phyloP scores from a whole-genome alignment of 345 rosid genomes.

The Firmiana major region DNA sequence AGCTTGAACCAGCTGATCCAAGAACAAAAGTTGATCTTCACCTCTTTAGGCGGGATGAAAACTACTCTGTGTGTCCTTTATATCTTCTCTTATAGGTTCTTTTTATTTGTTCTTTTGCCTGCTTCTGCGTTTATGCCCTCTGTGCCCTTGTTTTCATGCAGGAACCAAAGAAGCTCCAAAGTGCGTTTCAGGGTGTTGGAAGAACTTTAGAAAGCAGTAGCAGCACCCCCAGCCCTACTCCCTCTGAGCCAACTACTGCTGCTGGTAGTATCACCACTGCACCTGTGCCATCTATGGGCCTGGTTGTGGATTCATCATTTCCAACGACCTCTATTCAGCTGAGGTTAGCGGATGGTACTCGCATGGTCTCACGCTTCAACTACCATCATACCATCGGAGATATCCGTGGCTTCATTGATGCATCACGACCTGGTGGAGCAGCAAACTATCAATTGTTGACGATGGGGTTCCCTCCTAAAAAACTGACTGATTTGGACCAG shows the following conservation, averaged over 20 bases:
- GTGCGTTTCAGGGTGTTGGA: conserved; percentile 47
- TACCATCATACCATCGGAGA: conserved; percentile 70
- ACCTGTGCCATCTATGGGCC: conserved; percentile 49
- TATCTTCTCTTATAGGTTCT: background rate
- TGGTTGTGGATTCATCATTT: conserved; percentile 52
- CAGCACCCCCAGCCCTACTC: background rate
- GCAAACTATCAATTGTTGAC: conserved; percentile 68
- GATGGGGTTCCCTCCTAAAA: conserved; percentile 95
- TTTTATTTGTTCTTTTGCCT: background rate
- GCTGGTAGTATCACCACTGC: conserved; percentile 32
- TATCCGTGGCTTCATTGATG: conserved; percentile 71
- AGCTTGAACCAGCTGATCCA: conserved; percentile 66
- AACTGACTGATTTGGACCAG: conserved; percentile 60
- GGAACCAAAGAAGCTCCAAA: conserved; percentile 49
- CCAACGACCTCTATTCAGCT: conserved; percentile 79
- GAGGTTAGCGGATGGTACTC: conserved; percentile 79
- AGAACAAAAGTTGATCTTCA: conserved; percentile 64
- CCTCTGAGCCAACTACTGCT: conserved; percentile 31
- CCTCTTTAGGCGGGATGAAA: conserved; percentile 71
- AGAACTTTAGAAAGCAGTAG: conserved; percentile 46
- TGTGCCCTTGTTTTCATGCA: conserved; percentile 9
- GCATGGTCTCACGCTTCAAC: conserved; percentile 74
- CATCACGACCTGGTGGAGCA: conserved; percentile 67
- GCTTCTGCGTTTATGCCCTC: background rate
- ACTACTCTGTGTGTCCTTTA: conserved; percentile 41